Percentiles rank a stretch among this genome's conserved stretches.
These are phyloP conservation scores for Chloropicon primus DNA, from an alignment of 139 green algal species.

Conservation along the genomic window DNA sequence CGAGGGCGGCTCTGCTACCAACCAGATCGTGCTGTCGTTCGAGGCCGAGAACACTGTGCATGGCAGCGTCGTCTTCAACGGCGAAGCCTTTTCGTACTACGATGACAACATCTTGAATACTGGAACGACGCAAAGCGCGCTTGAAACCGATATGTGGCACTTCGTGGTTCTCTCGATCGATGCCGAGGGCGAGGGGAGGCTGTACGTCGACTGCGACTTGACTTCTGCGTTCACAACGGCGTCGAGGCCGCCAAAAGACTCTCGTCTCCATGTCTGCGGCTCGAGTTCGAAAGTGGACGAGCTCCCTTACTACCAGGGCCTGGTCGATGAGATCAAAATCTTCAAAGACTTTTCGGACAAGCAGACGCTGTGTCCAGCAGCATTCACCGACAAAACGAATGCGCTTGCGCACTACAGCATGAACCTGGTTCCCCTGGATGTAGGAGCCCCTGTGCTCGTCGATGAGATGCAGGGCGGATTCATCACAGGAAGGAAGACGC, in stretches of 20 bases:
- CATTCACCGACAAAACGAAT: not conserved
- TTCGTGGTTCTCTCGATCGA: conserved; percentile 7
- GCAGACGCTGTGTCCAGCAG: not conserved
- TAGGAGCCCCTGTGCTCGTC: too few species aligned
- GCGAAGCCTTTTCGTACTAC: conserved; percentile 14
- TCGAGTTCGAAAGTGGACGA: not conserved
- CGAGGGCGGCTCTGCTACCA: not conserved
- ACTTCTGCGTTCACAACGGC: conserved; percentile 11
- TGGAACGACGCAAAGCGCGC: not conserved
- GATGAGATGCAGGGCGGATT: not conserved
- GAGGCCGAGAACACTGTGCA: not conserved
- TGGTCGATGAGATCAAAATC: conserved; percentile 17
- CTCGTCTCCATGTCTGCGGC: not conserved
- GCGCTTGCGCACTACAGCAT: not conserved
- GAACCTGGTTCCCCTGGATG: too few species aligned
- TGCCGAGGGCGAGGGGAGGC: conserved; percentile 6
- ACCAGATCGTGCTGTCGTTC: not conserved
- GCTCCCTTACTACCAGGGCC: conserved; percentile 9
- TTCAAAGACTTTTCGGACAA: not conserved
- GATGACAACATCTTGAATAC: conserved; percentile 11
- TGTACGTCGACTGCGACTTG: conserved; percentile 4
- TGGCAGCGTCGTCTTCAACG: not conserved
- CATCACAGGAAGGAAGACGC: not conserved
- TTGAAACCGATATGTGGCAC: conserved; percentile 6
- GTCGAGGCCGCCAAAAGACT: conserved; percentile 1